These are phyloP conservation scores for Crithidia expoeki DNA, from an alignment of 208 protist genomes.

Conservation along the genomic window DNA sequence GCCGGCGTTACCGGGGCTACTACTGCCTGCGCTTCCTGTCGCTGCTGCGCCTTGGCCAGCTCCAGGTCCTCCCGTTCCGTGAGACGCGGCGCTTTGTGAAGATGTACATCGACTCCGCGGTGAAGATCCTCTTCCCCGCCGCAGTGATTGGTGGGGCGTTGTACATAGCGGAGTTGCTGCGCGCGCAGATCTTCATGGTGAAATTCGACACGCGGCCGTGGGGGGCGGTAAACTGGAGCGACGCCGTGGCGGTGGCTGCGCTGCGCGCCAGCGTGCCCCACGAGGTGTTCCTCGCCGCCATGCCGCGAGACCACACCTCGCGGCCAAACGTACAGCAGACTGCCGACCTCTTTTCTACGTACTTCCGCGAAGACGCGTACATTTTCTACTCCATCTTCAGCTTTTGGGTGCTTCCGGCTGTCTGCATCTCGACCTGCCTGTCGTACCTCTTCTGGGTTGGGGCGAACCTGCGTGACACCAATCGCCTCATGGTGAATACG, in stretches of 20 bases:
- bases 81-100: slow-evolving; percentile 44
- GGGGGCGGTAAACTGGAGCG: slow-evolving; percentile 29
- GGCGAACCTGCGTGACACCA: slow-evolving; percentile 57
- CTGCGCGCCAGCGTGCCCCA: slow-evolving; percentile 34
- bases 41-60: slow-evolving; percentile 63
- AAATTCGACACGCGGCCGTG: slow-evolving; percentile 29
- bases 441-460: slow-evolving; percentile 64
- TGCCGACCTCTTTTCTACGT: slow-evolving; percentile 49
- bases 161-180: slow-evolving; percentile 67
- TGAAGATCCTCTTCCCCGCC: slow-evolving; percentile 61
- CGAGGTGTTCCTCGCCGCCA: slow-evolving; percentile 38
- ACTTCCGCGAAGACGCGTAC: slow-evolving; percentile 58
- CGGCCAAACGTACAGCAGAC: slow-evolving; percentile 51
- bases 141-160: slow-evolving; percentile 45
- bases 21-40: slow-evolving; percentile 71
- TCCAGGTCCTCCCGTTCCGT: slow-evolving; percentile 58
- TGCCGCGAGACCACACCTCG: slow-evolving; percentile 23
- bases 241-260: slow-evolving; percentile 12
- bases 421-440: slow-evolving; percentile 57
- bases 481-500: slow-evolving; percentile 50
- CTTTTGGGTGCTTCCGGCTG: slow-evolving; percentile 62
- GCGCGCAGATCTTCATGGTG: slow-evolving; percentile 69
- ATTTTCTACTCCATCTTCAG: slow-evolving; percentile 70
- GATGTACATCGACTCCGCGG: slow-evolving; percentile 45
- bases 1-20: slow-evolving; percentile 16